These are phyloP conservation scores for Melastoma candidum DNA, from an alignment of 441 rosid genomes.

Conservation along the genomic window DNA sequence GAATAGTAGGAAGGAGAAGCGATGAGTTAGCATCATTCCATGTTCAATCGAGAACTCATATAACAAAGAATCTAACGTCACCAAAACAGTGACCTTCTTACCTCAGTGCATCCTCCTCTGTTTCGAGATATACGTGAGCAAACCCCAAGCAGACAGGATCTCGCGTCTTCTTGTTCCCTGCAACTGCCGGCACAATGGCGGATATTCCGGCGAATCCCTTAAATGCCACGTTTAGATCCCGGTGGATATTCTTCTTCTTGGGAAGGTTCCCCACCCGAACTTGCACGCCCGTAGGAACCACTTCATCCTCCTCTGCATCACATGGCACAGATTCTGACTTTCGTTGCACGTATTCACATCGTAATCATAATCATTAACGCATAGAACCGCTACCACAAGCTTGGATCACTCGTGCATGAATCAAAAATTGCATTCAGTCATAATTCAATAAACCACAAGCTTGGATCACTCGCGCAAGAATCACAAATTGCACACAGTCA, in stretches of 20 bases:
- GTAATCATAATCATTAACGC: background rate
- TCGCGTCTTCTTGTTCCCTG: slow-evolving; percentile 77
- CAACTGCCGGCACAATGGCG: slow-evolving; percentile 50
- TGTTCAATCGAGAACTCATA: too few relatives aligned
- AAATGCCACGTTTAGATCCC: slow-evolving; percentile 69
- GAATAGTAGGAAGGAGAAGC: background rate
- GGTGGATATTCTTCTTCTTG: slow-evolving; percentile 77
- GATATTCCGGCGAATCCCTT: slow-evolving; percentile 48
- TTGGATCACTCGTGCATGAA: too few relatives aligned
- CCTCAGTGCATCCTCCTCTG: slow-evolving; percentile 58
- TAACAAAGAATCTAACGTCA: too few relatives aligned
- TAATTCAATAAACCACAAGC: too few relatives aligned
- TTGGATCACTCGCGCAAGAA: too few relatives aligned
- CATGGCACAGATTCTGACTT: background rate
- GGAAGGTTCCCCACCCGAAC: slow-evolving; percentile 65
- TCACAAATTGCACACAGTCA: too few relatives aligned
- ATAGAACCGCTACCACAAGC: background rate
- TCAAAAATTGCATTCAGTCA: too few relatives aligned
- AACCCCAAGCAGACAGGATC: slow-evolving; percentile 83
- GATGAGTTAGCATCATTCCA: too few relatives aligned
- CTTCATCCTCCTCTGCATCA: slow-evolving; percentile 34
- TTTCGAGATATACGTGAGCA: slow-evolving; percentile 63
- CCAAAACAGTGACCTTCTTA: slow-evolving; percentile 14
- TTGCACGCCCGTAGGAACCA: slow-evolving; percentile 33
- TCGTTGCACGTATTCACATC: too few relatives aligned